These are phyloP conservation scores for Aureobasidium mangrovei DNA, from an alignment of 2,329 filamentous ascomycete species.

Conservation along the genomic window DNA sequence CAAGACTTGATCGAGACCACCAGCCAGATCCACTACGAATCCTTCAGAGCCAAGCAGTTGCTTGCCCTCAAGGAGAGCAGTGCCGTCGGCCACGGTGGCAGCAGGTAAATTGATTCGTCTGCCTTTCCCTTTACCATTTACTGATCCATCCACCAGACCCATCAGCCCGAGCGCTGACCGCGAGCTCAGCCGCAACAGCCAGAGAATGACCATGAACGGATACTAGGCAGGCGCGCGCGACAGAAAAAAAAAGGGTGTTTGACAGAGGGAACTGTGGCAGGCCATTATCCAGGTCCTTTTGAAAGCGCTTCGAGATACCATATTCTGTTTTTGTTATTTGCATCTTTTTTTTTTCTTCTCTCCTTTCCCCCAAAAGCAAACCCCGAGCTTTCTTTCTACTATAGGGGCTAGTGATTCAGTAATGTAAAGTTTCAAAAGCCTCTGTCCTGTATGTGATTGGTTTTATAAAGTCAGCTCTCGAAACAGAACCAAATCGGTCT, in stretches of 20 bases:
- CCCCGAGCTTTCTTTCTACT: slow-evolving; percentile 1
- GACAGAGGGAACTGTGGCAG: slow-evolving; percentile 8
- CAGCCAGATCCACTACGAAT: slow-evolving; percentile 99
- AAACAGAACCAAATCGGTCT: too few species aligned
- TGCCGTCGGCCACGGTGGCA: slow-evolving; percentile 69
- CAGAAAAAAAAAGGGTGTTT: slow-evolving; percentile 1
- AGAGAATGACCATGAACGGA: slow-evolving; percentile 98
- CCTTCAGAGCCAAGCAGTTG: slow-evolving; percentile 98
- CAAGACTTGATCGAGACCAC: slow-evolving; percentile 99
- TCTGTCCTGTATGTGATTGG: background rate
- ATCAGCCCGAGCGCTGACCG: slow-evolving; percentile 93
- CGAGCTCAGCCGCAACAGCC: slow-evolving; percentile 92
- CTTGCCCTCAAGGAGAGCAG: slow-evolving; percentile 97
- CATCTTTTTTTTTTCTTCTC: slow-evolving; percentile 3
- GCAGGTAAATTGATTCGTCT: slow-evolving; percentile 42
- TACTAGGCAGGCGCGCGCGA: slow-evolving; percentile 45
- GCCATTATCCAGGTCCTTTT: slow-evolving; percentile 10
- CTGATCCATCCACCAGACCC: slow-evolving; percentile 38
- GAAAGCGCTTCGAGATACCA: slow-evolving; percentile 14
- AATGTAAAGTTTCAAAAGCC: background rate
- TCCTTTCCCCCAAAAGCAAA: slow-evolving; percentile 9
- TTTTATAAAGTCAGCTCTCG: too few species aligned
- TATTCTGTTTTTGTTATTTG: slow-evolving; percentile 14
- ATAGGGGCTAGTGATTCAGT: slow-evolving; percentile 4
- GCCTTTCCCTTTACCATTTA: background rate